phyloP scores from a whole-genome alignment of 805 yeast species.

The Wickerhamomyces ciferrii region DNA sequence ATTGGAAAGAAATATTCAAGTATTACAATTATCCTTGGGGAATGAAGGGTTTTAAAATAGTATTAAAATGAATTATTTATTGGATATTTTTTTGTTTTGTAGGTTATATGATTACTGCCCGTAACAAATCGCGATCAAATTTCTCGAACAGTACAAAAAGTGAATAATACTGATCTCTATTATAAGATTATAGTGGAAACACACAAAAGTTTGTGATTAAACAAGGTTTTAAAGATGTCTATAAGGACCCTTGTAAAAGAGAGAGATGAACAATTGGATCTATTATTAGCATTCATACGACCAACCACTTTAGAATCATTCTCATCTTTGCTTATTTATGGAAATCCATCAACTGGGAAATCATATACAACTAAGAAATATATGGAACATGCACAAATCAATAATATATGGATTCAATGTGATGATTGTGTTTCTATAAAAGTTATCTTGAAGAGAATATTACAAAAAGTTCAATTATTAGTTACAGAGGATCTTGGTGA shows the following conservation, averaged over 20 bases:
- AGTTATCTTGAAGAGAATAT: conserved; percentile 17
- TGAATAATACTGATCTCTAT: background rate
- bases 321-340: conserved; percentile 7
- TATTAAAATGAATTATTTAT: background rate
- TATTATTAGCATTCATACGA: conserved; percentile 12
- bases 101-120: too few species aligned
- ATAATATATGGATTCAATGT: conserved; percentile 15
- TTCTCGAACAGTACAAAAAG: too few species aligned
- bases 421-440: conserved; percentile 22
- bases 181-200: too few species aligned
- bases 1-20: conserved; percentile 40
- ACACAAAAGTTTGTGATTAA: too few species aligned
- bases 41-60: conserved; percentile 34
- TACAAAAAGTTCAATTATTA: conserved; percentile 3
- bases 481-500: conserved; percentile 9
- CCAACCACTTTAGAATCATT: conserved; percentile 6
- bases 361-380: conserved; percentile 10
- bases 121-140: background rate
- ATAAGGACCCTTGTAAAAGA: conserved; percentile 1
- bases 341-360: conserved; percentile 20
- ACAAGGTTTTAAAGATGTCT: background rate
- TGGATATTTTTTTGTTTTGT: too few species aligned
- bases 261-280: conserved; percentile 13
- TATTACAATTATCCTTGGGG: conserved; percentile 49
- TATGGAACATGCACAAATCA: conserved; percentile 5